A percentile compares a stretch with the other conserved stretches of the same genome.
Conservation (phyloP, 129 eudicot species). For the Artemisia argyi region DNA sequence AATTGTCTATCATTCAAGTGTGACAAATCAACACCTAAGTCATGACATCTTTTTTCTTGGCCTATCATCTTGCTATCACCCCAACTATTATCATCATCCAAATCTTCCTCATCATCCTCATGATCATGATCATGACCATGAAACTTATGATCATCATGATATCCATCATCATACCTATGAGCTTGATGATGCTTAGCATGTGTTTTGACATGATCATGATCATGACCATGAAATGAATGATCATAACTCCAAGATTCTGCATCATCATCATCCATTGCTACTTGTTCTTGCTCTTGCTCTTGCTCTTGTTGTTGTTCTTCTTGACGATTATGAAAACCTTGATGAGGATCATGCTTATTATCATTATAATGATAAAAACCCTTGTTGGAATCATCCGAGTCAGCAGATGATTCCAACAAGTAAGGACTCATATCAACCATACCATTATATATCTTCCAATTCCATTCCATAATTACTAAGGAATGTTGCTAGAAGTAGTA, state of each 20-base stretch:
- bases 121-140: neutral
- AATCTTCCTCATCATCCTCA: constrained; percentile 7
- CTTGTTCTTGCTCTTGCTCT: constrained; percentile 14
- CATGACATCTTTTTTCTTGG: constrained; percentile 28
- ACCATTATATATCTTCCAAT: constrained; percentile 32
- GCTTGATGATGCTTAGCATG: constrained; percentile 13
- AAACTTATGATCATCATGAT: neutral
- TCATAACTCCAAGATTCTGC: constrained; percentile 35
- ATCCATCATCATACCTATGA: constrained; percentile 10
- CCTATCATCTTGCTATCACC: constrained; percentile 40
- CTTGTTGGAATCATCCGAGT: constrained; percentile 31
- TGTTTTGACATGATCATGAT: neutral
- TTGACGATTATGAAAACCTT: no score
- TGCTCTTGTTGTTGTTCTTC: neutral
- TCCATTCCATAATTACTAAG: constrained; percentile 25
- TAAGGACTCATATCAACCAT: constrained; percentile 33
- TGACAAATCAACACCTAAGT: constrained; percentile 25
- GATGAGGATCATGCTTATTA: neutral
- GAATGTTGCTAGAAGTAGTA: neutral
- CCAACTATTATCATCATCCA: constrained; percentile 21
- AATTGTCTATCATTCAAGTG: constrained; percentile 34
- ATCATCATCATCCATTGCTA: constrained; percentile 33
- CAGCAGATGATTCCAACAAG: constrained; percentile 36
- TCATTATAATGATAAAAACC: constrained; percentile 14
- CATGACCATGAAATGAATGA: constrained; percentile 24